A percentile compares a stretch with the other conserved stretches of the same genome.
Evolutionary conservation across 495 filamentous ascomycete species (phyloP).

Genomic region (Penicillium manginii): DNA sequence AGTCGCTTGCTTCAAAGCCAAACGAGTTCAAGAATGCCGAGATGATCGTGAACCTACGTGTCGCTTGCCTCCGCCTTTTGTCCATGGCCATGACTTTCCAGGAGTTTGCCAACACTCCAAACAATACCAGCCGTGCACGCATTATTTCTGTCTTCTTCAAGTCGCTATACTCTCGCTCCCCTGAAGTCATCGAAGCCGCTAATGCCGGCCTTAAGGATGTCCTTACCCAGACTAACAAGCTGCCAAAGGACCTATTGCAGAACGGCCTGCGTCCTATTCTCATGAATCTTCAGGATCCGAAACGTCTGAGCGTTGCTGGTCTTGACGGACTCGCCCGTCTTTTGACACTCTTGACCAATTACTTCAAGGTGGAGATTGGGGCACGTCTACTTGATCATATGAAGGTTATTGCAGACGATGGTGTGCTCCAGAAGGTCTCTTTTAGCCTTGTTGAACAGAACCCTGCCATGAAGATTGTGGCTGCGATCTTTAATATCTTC

Average conservation of each 20-base stretch:
- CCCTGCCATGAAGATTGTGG: slow-evolving; percentile 86
- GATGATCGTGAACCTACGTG: slow-evolving; percentile 86
- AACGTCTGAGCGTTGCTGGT: slow-evolving; percentile 84
- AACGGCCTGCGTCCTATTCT: slow-evolving; percentile 92
- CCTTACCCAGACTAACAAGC: slow-evolving; percentile 81
- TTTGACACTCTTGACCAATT: slow-evolving; percentile 88
- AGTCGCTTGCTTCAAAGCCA: slow-evolving; percentile 80
- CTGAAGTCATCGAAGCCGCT: slow-evolving; percentile 91
- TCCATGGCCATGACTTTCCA: slow-evolving; percentile 91
- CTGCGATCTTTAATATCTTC: slow-evolving; percentile 94
- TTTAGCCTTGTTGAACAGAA: slow-evolving; percentile 94
- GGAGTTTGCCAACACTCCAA: slow-evolving; percentile 74
- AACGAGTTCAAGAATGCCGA: slow-evolving; percentile 89
- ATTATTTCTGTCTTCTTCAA: slow-evolving; percentile 98
- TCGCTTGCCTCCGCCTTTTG: slow-evolving; percentile 89
- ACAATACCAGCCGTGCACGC: slow-evolving; percentile 74
- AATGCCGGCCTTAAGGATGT: slow-evolving; percentile 86
- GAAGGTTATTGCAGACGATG: slow-evolving; percentile 83
- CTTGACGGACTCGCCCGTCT: slow-evolving; percentile 90
- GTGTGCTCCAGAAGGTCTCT: slow-evolving; percentile 81
- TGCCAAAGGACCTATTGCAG: slow-evolving; percentile 94
- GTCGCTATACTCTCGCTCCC: slow-evolving; percentile 87
- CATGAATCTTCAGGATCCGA: slow-evolving; percentile 93
- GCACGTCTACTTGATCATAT: slow-evolving; percentile 88
- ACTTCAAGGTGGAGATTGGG: slow-evolving; percentile 99